A percentile compares a stretch with the other conserved stretches of the same genome.
Evolutionary conservation across 2,329 filamentous ascomycete genomes (phyloP).

Genomic region (Trichoderma simmonsii): DNA sequence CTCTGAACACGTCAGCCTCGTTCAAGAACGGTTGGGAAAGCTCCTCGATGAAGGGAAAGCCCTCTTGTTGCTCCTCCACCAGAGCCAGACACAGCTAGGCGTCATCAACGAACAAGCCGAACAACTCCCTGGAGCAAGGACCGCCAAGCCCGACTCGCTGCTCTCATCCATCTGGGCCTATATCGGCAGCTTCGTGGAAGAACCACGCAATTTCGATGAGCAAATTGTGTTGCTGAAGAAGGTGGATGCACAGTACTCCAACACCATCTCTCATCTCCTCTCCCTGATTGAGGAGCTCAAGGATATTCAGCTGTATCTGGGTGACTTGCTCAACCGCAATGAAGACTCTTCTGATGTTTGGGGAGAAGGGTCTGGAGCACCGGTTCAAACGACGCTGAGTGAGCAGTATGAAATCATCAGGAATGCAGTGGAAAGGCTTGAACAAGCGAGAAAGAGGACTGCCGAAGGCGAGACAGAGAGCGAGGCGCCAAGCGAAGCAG

Average conservation of each 20-base stretch:
- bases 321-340: constrained; percentile 69
- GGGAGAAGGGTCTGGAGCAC: background rate
- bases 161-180: constrained; percentile 70
- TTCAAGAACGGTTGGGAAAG: constrained; percentile 65
- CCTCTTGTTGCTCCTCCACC: constrained; percentile 61
- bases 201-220: constrained; percentile 57
- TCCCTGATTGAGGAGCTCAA: constrained; percentile 69
- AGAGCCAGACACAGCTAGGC: constrained; percentile 66
- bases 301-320: constrained; percentile 67
- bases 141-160: constrained; percentile 60
- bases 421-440: constrained; percentile 4
- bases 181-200: constrained; percentile 64
- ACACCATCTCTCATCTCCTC: constrained; percentile 66
- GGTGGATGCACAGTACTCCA: constrained; percentile 63
- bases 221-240: constrained; percentile 63
- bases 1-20: constrained; percentile 65
- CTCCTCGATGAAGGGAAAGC: constrained; percentile 70
- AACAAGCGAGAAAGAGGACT: background rate
- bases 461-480: background rate
- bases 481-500: background rate
- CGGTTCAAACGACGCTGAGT: background rate
- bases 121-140: constrained; percentile 58
- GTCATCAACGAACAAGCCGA: constrained; percentile 67
- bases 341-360: constrained; percentile 47
- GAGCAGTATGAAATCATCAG: constrained; percentile 14